Evolutionary conservation across 106 monocot genomes (phyloP), one percentile per base, ranked within the genome.

Genomic region (Posidonia australis): DNA sequence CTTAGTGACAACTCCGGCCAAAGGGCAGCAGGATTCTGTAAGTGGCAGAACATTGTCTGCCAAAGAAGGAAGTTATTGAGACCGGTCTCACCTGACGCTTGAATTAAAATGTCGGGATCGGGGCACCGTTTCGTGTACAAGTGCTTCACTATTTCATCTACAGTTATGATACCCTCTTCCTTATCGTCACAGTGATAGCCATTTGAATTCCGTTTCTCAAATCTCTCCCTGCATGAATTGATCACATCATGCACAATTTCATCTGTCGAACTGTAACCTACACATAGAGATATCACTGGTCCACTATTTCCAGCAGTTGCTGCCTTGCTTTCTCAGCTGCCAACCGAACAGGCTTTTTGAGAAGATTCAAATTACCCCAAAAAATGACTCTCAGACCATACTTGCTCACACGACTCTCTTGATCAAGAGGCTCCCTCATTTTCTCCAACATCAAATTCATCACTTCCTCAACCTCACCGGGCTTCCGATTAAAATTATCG

Each of bases 61-160:
- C 67, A 75, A 51, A 75, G 67, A 48, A 75, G 74, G 23, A 75
- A 75, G 61, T 75, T 75, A 25, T 67, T 75, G 25, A 75, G 52
- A 32, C 74, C 49, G 17, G 74, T 67, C 23, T 75, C 74, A 1
- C 74, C 74, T 19, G 74, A 75, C 20, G 74, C 67, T 59, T 62
- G 42, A 10, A 75, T 53, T 16, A 68, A 14, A 48, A 75, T 67
- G 7, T 68, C 74, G 43, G 74, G 74, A 49, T 75, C 51, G 12
- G 74, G 74, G 53, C 67, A 75, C 3, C 57, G 60, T 10, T 58
- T 26, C 0, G 74, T 61, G 30, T 32, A 67, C 53, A 75, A 62
- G 10, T 51, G 27, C 21, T 47, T 68, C 53, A 67, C 61, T 32
- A 75, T 60, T n/a, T 75, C 74, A 42, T 61, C 26, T 32, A 62